Evolutionary conservation across 2,329 filamentous ascomycete species (phyloP).

Genomic region (Aspergillus jensenii): DNA sequence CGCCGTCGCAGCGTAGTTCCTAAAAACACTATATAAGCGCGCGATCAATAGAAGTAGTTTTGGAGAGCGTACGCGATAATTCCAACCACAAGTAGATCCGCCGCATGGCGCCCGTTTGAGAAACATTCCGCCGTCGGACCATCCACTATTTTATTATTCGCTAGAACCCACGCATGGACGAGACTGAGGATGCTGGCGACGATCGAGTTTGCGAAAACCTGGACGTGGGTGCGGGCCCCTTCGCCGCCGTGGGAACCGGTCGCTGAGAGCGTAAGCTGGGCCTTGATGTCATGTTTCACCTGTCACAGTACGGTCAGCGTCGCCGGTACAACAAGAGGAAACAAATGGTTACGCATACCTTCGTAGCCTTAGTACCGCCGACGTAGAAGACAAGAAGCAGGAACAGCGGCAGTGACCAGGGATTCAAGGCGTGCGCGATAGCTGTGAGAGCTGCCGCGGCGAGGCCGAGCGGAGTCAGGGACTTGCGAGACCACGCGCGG

Average conservation of each 20-base stretch:
- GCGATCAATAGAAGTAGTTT: not conserved
- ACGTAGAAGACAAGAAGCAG: slow-evolving; percentile 84
- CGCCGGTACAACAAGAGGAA: not conserved
- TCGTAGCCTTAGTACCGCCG: slow-evolving; percentile 78
- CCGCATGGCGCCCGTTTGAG: slow-evolving; percentile 29
- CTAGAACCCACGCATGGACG: slow-evolving; percentile 49
- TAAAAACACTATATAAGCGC: slow-evolving; percentile 12
- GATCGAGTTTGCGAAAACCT: slow-evolving; percentile 86
- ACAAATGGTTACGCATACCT: slow-evolving; percentile 50
- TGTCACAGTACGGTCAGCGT: slow-evolving; percentile 33
- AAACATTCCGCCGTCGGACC: slow-evolving; percentile 35
- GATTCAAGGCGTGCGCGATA: slow-evolving; percentile 80
- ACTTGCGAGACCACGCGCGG: slow-evolving; percentile 69
- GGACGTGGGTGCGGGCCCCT: slow-evolving; percentile 77
- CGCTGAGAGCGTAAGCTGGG: slow-evolving; percentile 74
- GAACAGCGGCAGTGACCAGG: slow-evolving; percentile 88
- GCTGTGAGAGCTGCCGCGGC: slow-evolving; percentile 72
- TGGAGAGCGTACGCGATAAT: slow-evolving; percentile 33
- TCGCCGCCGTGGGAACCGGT: slow-evolving; percentile 72
- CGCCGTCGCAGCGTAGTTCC: slow-evolving; percentile 85
- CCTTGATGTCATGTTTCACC: slow-evolving; percentile 86
- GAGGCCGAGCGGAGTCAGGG: slow-evolving; percentile 75
- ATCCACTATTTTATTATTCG: slow-evolving; percentile 3
- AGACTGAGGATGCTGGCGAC: slow-evolving; percentile 68
- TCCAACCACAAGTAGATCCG: slow-evolving; percentile 41